Evolutionary conservation across 768 basidiomycete genomes (phyloP).

Genomic region (Crassisporium funariophilum): DNA sequence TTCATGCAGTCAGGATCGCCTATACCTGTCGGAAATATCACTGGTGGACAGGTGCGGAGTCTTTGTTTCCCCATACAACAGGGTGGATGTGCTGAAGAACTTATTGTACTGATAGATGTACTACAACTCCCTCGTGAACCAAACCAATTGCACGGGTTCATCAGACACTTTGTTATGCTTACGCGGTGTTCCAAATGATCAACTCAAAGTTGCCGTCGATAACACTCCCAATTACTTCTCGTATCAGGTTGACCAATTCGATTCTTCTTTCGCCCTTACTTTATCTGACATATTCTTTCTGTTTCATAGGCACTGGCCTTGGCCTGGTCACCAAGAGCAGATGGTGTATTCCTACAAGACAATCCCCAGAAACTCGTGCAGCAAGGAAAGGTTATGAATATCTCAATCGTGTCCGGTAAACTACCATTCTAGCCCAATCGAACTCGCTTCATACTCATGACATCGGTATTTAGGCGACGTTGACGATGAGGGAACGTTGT

Average conservation of each 20-base stretch:
- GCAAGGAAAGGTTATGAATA: slow-evolving; percentile 36
- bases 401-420: slow-evolving; percentile 21
- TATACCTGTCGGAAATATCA: slow-evolving; percentile 23
- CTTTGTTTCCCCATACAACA: neutral
- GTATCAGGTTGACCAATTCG: slow-evolving; percentile 37
- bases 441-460: neutral
- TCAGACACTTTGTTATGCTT: slow-evolving; percentile 49
- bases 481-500: slow-evolving; percentile 44
- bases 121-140: slow-evolving; percentile 46
- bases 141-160: slow-evolving; percentile 41
- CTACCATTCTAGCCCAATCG: neutral
- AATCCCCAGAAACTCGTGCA: slow-evolving; percentile 32
- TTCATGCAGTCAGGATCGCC: slow-evolving; percentile 31
- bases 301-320: slow-evolving; percentile 32
- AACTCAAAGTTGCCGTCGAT: slow-evolving; percentile 46
- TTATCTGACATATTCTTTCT: slow-evolving; percentile 23
- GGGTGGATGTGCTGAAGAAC: neutral
- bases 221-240: slow-evolving; percentile 44
- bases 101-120: slow-evolving; percentile 23
- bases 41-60: slow-evolving; percentile 25
- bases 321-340: slow-evolving; percentile 40
- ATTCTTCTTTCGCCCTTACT: slow-evolving; percentile 27
- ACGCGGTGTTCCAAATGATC: slow-evolving; percentile 37
- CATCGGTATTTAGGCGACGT: slow-evolving; percentile 27
- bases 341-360: slow-evolving; percentile 38